Evolutionary conservation across 768 basidiomycete genomes (phyloP), one percentile per base, ranked within the genome.

Genomic region (Heimioporus sp.): DNA sequence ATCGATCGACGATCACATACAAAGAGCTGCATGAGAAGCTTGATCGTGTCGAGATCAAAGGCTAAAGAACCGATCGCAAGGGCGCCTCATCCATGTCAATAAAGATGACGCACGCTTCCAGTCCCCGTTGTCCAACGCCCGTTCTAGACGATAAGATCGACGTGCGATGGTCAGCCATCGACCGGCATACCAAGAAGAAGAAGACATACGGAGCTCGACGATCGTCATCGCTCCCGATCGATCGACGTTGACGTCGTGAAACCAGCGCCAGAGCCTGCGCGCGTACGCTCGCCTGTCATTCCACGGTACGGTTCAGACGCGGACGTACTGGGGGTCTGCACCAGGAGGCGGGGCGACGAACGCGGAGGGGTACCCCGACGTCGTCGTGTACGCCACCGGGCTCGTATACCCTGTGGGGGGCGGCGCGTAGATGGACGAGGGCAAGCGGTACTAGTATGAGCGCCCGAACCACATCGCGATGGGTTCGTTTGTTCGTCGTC

Each of bases 11-110:
- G 34, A 48, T 8, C 19, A 57, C 85, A 60, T 49, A 89, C 89
- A 67, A 93, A 92, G 55, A 92, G 58, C 21, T 76, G 76, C 85
- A 93, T 90, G 55, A 92, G 74, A 32, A 92, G 76, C 73, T 90
- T 91, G 67, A 92, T 86, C 21, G 91, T 92, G 61, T 92, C 91
- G 49, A 89, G 72, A 71, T 92, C 90, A 62, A 92, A 92, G 6
- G 85, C 89, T 90, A 48, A 9, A 38, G 35, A 15, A 24, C 43
- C 5, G 10, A 28, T 19, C 5, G 8, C 34, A 10, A 34, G 34
- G 12, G 17, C 15, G 19, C 31, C 17, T 16, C 43, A n/a, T 16
- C 43, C 28, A 20, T 6, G 20, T 32, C 5, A 37, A 17, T 13
- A 12, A 31, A 9, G 2, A 36, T 13, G 12, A 76, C 90, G 68